Conservation (phyloP, 768 basidiomycete genomes). For the Boletus tomentosulus region DNA sequence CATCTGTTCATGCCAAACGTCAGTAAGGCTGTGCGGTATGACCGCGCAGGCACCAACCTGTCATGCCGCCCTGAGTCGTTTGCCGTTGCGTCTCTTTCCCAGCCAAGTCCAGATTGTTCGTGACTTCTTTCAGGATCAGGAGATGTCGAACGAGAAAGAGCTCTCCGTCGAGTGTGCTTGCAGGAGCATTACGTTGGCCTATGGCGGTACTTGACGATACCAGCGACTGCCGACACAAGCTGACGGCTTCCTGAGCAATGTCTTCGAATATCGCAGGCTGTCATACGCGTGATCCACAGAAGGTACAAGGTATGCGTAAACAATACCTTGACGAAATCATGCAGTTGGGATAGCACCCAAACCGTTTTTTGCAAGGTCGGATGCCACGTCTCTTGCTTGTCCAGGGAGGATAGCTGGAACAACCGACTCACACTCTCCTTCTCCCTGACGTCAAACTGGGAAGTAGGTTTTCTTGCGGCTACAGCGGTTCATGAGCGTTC, state of each 20-base stretch:
- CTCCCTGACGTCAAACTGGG: constrained; percentile 50
- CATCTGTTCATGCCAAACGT: constrained; percentile 19
- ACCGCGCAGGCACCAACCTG: constrained; percentile 39
- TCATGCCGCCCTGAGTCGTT: constrained; percentile 49
- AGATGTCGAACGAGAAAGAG: constrained; percentile 90
- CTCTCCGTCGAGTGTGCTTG: constrained; percentile 59
- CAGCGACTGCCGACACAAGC: constrained; percentile 78
- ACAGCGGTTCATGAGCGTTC: constrained; percentile 5
- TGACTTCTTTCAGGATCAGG: constrained; percentile 87
- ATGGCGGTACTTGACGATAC: constrained; percentile 68
- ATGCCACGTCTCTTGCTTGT: constrained; percentile 86
- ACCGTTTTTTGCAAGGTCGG: constrained; percentile 84
- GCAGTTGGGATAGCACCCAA: constrained; percentile 87
- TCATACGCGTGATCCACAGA: not conserved
- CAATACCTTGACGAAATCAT: constrained; percentile 86
- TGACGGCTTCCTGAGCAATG: constrained; percentile 89
- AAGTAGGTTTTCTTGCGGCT: constrained; percentile 45
- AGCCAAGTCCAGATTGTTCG: constrained; percentile 66
- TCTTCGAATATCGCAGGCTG: constrained; percentile 96
- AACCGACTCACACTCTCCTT: constrained; percentile 67
- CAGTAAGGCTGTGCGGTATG: not conserved
- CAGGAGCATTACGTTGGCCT: constrained; percentile 42
- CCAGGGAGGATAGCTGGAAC: constrained; percentile 65
- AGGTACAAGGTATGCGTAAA: not conserved
- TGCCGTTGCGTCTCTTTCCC: constrained; percentile 43